A percentile compares a stretch with the other conserved stretches of the same genome.
Conservation (phyloP, 192 early-diverging fungal genomes). For the Lunasporangiospora selenospora region DNA sequence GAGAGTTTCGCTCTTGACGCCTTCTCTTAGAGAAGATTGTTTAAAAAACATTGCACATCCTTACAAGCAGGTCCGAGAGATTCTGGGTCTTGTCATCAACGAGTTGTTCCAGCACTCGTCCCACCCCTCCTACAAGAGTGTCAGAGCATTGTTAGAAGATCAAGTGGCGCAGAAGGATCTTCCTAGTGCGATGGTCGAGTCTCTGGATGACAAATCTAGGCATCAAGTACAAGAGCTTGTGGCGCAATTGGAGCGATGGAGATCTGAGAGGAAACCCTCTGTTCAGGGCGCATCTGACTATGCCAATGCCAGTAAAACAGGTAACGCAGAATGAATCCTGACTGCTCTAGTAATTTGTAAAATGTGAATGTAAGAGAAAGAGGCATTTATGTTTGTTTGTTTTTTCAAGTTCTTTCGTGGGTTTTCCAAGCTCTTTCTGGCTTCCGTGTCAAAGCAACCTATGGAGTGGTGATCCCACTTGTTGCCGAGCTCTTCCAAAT, state of each 20-base stretch:
- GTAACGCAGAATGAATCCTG: constrained; percentile 56
- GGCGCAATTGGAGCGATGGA: constrained; percentile 47
- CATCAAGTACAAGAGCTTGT: constrained; percentile 40
- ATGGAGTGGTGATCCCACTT: constrained; percentile 59
- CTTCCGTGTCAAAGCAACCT: constrained; percentile 60
- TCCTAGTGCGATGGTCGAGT: constrained; percentile 43
- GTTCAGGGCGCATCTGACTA: constrained; percentile 64
- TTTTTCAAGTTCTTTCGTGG: constrained; percentile 68
- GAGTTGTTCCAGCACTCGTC: constrained; percentile 66
- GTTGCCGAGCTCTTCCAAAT: constrained; percentile 69
- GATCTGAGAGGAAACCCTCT: constrained; percentile 43
- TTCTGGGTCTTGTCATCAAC: constrained; percentile 76
- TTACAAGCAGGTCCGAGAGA: constrained; percentile 91
- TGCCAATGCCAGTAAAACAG: constrained; percentile 77
- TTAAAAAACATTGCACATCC: constrained; percentile 68
- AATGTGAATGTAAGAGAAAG: too few relatives aligned
- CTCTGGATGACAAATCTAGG: constrained; percentile 25
- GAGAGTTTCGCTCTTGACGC: constrained; percentile 62
- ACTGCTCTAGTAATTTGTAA: too few relatives aligned
- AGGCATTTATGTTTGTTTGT: not conserved
- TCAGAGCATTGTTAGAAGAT: constrained; percentile 42
- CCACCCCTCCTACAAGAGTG: constrained; percentile 61
- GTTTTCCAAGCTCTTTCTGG: constrained; percentile 60
- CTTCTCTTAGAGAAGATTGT: constrained; percentile 56
- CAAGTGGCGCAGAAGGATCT: not conserved